Base-by-base conservation (phyloP, 2,329 filamentous ascomycete species). In the Xylaria sp. region DNA sequence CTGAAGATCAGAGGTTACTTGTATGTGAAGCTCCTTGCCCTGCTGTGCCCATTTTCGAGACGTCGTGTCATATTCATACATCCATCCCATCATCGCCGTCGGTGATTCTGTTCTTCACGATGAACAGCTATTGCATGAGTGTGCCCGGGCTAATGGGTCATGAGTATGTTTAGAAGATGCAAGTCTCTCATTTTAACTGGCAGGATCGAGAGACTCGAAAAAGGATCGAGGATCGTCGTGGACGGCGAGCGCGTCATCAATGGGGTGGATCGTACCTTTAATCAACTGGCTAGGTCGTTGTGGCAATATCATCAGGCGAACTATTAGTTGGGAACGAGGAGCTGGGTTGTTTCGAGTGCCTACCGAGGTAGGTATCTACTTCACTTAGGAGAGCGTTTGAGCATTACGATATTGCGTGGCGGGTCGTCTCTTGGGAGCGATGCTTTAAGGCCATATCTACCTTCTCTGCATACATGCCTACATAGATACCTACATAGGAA, bases 1-100 rank as follows among this genome's bases (percentile, higher is more conserved):
- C 4, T 68, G 9, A 58, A 18, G 16, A 37, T 68, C 8, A n/a
- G 35, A 8, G 68, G 65, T 16, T 48, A 25, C 3, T 40, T 70
- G 68, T 70, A 37, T 54, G 68, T 65, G 5, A 53, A 63, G 16
- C 47, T 29, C 16, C 23, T 21, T 37, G 10, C 16, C 23, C 21
- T 37, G 12, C 40, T 59, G 13, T n/a, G 25, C 10, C 8, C 29
- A 5, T n/a, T 10, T 37, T 16, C 16, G 16, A 3, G 5, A 21
- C 16, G 54, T 18, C 16, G 9, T 65, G 13, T 25, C 32, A 9
- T 35, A 12, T 0, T 4, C 42, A 21, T 27, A n/a, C 27, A 29
- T 2, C n/a, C 27, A 29, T 2, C n/a, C 23, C 12, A 8, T 23
- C 53, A 37, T 23, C 2, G 10, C 53, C 25, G 21, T n/a, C n/a